Evolutionary conservation across 768 basidiomycete species (phyloP).

Genomic region (Gymnopilus dilepis): DNA sequence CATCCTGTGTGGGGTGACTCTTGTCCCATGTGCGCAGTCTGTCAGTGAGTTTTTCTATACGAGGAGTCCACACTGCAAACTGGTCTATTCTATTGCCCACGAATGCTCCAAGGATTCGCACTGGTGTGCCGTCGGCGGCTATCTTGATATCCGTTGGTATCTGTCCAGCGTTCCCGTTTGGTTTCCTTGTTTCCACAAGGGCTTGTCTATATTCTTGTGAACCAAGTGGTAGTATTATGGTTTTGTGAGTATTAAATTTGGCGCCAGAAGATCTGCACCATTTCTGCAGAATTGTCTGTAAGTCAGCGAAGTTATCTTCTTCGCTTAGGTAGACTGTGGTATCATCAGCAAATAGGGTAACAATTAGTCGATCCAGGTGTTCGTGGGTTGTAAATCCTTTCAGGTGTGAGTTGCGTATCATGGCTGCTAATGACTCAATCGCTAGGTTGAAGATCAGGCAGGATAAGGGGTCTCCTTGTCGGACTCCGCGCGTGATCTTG

Average conservation of each 20-base stretch:
- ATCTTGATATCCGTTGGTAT: too few relatives aligned
- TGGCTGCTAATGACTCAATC: constrained; percentile 41
- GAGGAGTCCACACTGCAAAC: too few relatives aligned
- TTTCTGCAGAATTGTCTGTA: constrained; percentile 31
- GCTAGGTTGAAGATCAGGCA: too few relatives aligned
- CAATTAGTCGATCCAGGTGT: constrained; percentile 26
- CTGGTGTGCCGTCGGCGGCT: too few relatives aligned
- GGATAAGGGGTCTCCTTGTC: constrained; percentile 44
- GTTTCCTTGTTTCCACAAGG: too few relatives aligned
- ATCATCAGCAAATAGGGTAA: constrained; percentile 44
- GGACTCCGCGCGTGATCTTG: constrained; percentile 35
- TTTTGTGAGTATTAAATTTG: constrained; percentile 48
- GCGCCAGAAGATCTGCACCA: constrained; percentile 49
- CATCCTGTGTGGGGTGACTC: too few relatives aligned
- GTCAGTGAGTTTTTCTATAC: too few relatives aligned
- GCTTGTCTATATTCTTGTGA: constrained; percentile 1
- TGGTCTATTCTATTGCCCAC: too few relatives aligned
- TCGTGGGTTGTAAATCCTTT: constrained; percentile 30
- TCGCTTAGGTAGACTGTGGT: too few relatives aligned
- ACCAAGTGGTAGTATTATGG: constrained; percentile 29
- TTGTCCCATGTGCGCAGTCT: too few relatives aligned
- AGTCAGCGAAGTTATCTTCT: constrained; percentile 33
- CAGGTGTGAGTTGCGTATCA: constrained; percentile 34
- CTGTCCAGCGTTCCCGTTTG: too few relatives aligned
- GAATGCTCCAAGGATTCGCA: too few relatives aligned